phyloP scores from a whole-genome alignment of 441 rosid genomes.

The Isatis lusitanica region DNA sequence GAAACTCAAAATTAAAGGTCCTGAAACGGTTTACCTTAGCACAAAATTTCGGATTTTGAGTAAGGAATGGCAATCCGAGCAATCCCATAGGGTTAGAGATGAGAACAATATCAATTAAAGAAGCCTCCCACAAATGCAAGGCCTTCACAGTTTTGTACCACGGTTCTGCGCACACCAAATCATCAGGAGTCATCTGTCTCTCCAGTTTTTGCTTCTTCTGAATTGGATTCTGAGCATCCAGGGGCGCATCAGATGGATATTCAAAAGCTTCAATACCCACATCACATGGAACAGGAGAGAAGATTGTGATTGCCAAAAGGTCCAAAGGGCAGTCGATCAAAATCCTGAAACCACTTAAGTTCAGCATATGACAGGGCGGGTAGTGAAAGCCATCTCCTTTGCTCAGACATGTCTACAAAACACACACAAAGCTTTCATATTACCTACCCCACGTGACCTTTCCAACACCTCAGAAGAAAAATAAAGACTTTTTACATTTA shows the following conservation, averaged over 20 bases:
- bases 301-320: conserved; percentile 62
- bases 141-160: conserved; percentile 71
- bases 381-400: conserved; percentile 70
- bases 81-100: conserved; percentile 75
- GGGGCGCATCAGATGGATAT: conserved; percentile 18
- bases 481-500: neutral
- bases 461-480: neutral
- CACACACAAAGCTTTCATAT: conserved; percentile 8
- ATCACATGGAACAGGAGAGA: conserved; percentile 57
- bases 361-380: conserved; percentile 70
- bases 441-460: neutral
- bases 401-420: conserved; percentile 74
- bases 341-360: conserved; percentile 64
- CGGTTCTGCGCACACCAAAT: conserved; percentile 63
- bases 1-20: neutral
- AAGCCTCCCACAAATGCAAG: conserved; percentile 78
- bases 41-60: conserved; percentile 54
- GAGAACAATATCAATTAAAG: conserved; percentile 69
- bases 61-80: conserved; percentile 81
- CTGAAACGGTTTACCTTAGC: conserved; percentile 56
- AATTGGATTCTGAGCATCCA: conserved; percentile 30
- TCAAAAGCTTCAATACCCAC: conserved; percentile 34
- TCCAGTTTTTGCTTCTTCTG: conserved; percentile 46
- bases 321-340: conserved; percentile 81
- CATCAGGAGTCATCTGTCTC: conserved; percentile 42